Evolutionary conservation across 768 basidiomycete species (phyloP).

Genomic region (Mycena venus): DNA sequence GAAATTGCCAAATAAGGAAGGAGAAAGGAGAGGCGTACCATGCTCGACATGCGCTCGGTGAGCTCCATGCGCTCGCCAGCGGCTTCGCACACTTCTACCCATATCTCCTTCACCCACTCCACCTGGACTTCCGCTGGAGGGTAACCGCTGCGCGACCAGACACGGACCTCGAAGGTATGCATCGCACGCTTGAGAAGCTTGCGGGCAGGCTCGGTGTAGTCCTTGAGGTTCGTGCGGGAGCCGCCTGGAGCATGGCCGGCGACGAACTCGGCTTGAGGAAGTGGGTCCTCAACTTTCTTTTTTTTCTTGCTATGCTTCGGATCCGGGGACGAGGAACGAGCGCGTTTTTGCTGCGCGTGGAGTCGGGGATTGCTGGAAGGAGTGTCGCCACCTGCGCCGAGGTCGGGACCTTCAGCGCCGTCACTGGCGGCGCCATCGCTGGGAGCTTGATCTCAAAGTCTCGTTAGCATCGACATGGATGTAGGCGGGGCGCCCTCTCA

Average conservation of each 20-base stretch:
- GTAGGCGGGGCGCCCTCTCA: not conserved
- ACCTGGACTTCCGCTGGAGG: not conserved
- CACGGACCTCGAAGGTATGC: slow-evolving; percentile 9
- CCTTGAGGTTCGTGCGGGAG: slow-evolving; percentile 15
- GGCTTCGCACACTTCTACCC: slow-evolving; percentile 13
- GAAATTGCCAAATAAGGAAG: not conserved
- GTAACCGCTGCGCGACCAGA: not conserved
- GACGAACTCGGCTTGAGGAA: slow-evolving; percentile 9
- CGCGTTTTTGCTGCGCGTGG: not conserved
- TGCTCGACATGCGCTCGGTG: too few species aligned
- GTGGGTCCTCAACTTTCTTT: not conserved
- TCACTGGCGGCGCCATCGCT: not conserved
- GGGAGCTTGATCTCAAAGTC: not conserved
- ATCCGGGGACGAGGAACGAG: not conserved
- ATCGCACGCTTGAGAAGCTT: not conserved
- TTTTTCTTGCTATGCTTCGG: not conserved
- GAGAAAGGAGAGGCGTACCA: not conserved
- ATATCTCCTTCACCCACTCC: slow-evolving; percentile 12
- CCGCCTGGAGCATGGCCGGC: slow-evolving; percentile 5
- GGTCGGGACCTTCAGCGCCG: too few species aligned
- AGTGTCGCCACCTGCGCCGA: too few species aligned
- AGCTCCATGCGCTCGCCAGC: slow-evolving; percentile 8
- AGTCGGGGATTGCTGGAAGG: too few species aligned
- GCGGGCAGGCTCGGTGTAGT: not conserved
- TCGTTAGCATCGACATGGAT: not conserved